These are phyloP conservation scores for Talaromyces sp. DNA, from an alignment of 2,329 filamentous ascomycete species.

Conservation along the genomic window DNA sequence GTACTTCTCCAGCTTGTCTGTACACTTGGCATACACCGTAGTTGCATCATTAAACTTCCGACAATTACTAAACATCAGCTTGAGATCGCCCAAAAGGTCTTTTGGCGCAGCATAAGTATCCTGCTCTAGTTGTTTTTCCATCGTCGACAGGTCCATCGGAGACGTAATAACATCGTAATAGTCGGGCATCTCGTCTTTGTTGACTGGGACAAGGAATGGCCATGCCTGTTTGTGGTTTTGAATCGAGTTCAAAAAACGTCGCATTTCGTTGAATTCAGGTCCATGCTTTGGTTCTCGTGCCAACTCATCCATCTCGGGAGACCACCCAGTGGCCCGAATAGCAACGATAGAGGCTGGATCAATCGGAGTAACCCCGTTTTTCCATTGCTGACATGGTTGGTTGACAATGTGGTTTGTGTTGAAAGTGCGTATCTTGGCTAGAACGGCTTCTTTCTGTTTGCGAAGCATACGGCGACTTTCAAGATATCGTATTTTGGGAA, in stretches of 20 bases:
- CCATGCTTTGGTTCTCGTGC: slow-evolving; percentile 92
- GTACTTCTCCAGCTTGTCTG: slow-evolving; percentile 85
- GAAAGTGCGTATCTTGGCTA: slow-evolving; percentile 89
- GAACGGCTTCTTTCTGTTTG: slow-evolving; percentile 93
- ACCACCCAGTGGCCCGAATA: slow-evolving; percentile 91
- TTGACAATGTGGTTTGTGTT: slow-evolving; percentile 86
- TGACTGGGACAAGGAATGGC: slow-evolving; percentile 92
- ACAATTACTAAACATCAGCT: slow-evolving; percentile 89
- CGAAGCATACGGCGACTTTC: slow-evolving; percentile 89
- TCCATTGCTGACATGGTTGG: slow-evolving; percentile 78
- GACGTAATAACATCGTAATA: slow-evolving; percentile 98
- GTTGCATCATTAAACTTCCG: slow-evolving; percentile 93
- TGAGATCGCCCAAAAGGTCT: slow-evolving; percentile 83
- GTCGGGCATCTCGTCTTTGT: slow-evolving; percentile 88
- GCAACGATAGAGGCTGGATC: slow-evolving; percentile 82
- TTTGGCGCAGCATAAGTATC: slow-evolving; percentile 87
- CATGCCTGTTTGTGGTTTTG: slow-evolving; percentile 90
- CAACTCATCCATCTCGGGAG: slow-evolving; percentile 93
- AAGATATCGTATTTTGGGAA: slow-evolving; percentile 88
- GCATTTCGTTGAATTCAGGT: slow-evolving; percentile 89
- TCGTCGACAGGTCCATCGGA: slow-evolving; percentile 91
- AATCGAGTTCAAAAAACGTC: slow-evolving; percentile 88
- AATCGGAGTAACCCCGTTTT: slow-evolving; percentile 65
- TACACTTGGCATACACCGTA: slow-evolving; percentile 89
- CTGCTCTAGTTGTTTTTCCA: slow-evolving; percentile 90